Evolutionary conservation across 495 filamentous ascomycete genomes (phyloP).

Genomic region (Hapsidospora chrysogenum): DNA sequence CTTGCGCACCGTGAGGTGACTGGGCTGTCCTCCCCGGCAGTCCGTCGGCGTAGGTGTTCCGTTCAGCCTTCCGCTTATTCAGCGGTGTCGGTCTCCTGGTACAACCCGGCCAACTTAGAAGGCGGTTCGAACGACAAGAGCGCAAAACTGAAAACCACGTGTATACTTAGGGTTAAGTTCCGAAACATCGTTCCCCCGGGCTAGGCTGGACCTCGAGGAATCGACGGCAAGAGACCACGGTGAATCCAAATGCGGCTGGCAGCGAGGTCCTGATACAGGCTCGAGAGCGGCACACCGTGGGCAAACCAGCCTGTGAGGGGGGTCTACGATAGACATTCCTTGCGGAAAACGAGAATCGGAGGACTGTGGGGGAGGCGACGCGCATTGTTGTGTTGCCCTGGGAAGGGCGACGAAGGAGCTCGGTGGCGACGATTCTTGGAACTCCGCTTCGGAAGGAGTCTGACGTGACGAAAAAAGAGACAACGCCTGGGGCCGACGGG

Average conservation of each 20-base stretch:
- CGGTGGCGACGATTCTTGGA: too few species aligned
- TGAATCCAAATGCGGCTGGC: conserved; percentile 17
- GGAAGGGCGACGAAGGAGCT: conserved; percentile 1
- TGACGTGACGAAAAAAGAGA: too few species aligned
- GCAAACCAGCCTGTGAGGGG: conserved; percentile 12
- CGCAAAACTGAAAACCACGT: conserved; percentile 38
- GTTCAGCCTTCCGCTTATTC: conserved; percentile 19
- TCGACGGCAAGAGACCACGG: conserved; percentile 6
- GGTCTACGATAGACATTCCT: conserved; percentile 37
- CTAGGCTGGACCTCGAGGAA: conserved; percentile 13
- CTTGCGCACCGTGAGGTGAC: conserved; percentile 22
- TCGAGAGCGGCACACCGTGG: conserved; percentile 21
- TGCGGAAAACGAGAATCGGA: conserved; percentile 46
- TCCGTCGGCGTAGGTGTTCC: conserved; percentile 15
- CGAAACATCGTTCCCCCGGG: conserved; percentile 37
- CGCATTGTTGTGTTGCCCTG: conserved; percentile 24
- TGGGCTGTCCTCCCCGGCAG: conserved; percentile 24
- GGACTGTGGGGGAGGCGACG: conserved; percentile 50
- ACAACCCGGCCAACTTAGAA: conserved; percentile 18
- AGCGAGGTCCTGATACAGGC: conserved; percentile 19
- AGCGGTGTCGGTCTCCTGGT: conserved; percentile 12
- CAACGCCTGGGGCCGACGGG: too few species aligned
- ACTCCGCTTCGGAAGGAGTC: too few species aligned
- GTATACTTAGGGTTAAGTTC: conserved; percentile 68
- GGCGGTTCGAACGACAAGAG: conserved; percentile 20